Percentiles rank a stretch among this genome's conserved stretches.
Evolutionary conservation across 2,329 filamentous ascomycete genomes (phyloP).

Genomic region (Mollisia scopiformis): DNA sequence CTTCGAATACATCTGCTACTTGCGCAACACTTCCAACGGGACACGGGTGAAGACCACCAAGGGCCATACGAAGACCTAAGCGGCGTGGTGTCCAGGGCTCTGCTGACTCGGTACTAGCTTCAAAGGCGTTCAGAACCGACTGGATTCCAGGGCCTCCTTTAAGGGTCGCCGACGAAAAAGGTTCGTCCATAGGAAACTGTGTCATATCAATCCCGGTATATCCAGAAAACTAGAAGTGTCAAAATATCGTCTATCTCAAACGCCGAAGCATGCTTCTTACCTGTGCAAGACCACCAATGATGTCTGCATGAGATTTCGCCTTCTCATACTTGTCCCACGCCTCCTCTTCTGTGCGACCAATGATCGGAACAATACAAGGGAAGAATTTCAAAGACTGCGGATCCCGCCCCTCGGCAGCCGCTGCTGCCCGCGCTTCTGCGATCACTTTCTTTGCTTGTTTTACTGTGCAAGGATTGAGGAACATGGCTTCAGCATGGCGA

Average conservation of each 20-base stretch:
- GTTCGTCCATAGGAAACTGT: slow-evolving; percentile 62
- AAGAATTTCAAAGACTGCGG: slow-evolving; percentile 12
- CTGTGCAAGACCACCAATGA: slow-evolving; percentile 63
- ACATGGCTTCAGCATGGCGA: slow-evolving; percentile 71
- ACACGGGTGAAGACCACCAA: background rate
- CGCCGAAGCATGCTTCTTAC: too few relatives aligned
- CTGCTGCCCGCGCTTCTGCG: slow-evolving; percentile 48
- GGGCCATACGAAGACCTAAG: slow-evolving; percentile 67
- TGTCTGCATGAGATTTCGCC: slow-evolving; percentile 43
- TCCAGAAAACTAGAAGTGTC: slow-evolving; percentile 51
- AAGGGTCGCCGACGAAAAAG: slow-evolving; percentile 31
- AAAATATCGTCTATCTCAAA: background rate
- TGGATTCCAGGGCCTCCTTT: background rate
- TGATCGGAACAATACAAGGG: slow-evolving; percentile 46
- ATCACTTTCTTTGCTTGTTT: slow-evolving; percentile 57
- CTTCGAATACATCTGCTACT: background rate
- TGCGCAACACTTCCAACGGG: background rate
- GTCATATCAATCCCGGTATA: slow-evolving; percentile 44
- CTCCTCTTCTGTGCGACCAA: slow-evolving; percentile 66
- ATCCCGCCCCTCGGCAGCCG: slow-evolving; percentile 54
- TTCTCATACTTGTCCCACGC: slow-evolving; percentile 66
- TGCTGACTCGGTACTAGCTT: background rate
- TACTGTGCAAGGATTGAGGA: slow-evolving; percentile 66
- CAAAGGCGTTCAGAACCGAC: background rate
- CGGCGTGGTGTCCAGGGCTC: background rate